Conservation (phyloP, 495 filamentous ascomycete genomes). For the Tuber magnatum region DNA sequence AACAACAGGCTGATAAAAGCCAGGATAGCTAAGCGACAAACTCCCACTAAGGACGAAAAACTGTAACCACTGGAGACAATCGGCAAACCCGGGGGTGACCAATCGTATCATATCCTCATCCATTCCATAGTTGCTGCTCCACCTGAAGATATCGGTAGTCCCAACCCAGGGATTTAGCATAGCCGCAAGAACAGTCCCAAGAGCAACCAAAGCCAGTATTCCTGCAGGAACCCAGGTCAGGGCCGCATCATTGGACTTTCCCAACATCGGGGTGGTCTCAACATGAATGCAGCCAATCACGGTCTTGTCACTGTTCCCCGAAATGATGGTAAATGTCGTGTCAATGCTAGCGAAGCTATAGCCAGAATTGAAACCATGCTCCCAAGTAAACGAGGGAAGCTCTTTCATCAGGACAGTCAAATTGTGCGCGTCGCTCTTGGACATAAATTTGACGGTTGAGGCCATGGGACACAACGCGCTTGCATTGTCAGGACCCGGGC, state of each 20-base stretch:
- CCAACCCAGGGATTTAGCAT: slow-evolving; percentile 87
- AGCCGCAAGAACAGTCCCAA: slow-evolving; percentile 72
- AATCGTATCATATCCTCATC: slow-evolving; percentile 86
- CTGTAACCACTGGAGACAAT: slow-evolving; percentile 95
- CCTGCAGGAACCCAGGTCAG: slow-evolving; percentile 73
- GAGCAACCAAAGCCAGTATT: slow-evolving; percentile 68
- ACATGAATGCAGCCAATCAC: slow-evolving; percentile 71
- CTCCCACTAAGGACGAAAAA: slow-evolving; percentile 82
- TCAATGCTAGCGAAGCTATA: slow-evolving; percentile 80
- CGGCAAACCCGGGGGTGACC: slow-evolving; percentile 92
- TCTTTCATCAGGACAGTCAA: slow-evolving; percentile 25
- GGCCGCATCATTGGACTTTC: slow-evolving; percentile 54
- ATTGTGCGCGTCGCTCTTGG: slow-evolving; percentile 37
- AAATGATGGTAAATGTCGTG: slow-evolving; percentile 60
- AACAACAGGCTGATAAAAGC: slow-evolving; percentile 85
- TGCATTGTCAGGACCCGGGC: slow-evolving; percentile 4
- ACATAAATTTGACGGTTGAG: slow-evolving; percentile 23
- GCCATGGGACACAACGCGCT: slow-evolving; percentile 25
- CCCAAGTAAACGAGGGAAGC: slow-evolving; percentile 65
- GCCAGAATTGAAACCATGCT: slow-evolving; percentile 66
- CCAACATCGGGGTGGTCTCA: slow-evolving; percentile 73
- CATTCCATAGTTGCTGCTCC: slow-evolving; percentile 92
- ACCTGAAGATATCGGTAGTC: slow-evolving; percentile 76
- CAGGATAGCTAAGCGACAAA: slow-evolving; percentile 80
- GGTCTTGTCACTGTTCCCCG: slow-evolving; percentile 58